Base-by-base conservation (phyloP, 2,329 filamentous ascomycete genomes). In the Tolypocladium capitatum region DNA sequence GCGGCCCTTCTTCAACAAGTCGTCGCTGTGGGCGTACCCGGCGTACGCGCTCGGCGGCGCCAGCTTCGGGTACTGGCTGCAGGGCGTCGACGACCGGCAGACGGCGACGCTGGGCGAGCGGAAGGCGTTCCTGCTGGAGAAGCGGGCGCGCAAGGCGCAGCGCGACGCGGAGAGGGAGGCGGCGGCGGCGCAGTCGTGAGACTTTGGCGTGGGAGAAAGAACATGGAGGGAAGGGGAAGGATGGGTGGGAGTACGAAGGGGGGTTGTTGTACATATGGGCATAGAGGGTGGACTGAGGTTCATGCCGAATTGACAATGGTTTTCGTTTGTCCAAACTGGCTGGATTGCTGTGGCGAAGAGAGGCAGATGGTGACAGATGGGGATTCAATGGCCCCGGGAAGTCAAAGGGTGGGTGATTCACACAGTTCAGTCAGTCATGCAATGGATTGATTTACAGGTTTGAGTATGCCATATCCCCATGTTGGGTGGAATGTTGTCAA, bases 1-100 rank as follows among this genome's bases (percentile, higher is more conserved):
- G 89, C 88, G 90, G 53, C 92, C 91, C 46, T 83, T 96, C 68
- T 87, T 97, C 77, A 83, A 84, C 70, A 80, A 76, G 62, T 76
- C 84, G 64, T 85, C 84, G 48, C 80, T 95, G 61, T 94, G 88
- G 85, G 88, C 81, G 46, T 98, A 95, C 73, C 92, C 92, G 48
- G 70, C 91, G 58, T 98, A 92, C 69, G 90, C 83, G 50, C 78
- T 78, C 57, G 80, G 88, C 53, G 90, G 90, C 58, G 90, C 83
- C 58, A 87, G 84, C 69, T 96, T 97, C 70, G 92, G 92, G 58
- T 96, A 96, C 76, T 98, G 91, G 89, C 74, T 98, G 58, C 83
- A 90, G 72, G 86, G 87, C 53, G 86, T 97, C 48, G 88, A 96
- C 67, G 73, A 86, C 61, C 76, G 81, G 64, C 91, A 97, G 70